Evolutionary conservation across 257 asterid genomes (phyloP), one percentile per base, ranked within the genome.

Genomic region (Solanum piurae): DNA sequence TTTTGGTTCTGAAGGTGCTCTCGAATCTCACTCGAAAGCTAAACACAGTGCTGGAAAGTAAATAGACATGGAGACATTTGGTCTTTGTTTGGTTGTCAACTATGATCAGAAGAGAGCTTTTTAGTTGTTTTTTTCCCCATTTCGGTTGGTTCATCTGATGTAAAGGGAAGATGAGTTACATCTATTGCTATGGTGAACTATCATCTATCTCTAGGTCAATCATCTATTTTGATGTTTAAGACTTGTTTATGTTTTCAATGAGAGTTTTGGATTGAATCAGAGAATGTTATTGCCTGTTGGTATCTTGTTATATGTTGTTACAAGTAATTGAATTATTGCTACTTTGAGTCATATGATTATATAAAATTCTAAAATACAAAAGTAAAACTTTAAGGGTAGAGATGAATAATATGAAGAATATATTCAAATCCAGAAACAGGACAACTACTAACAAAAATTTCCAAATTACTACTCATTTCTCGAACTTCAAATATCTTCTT

Each of bases 21-120:
- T 93, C 80, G 95, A 93, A 7, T 90, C 95, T 23, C 99, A 96
- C 91, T 73, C 93, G 9, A 95, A 96, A 88, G 98, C 92, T 13
- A 96, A 94, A 93, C 99, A 96, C 88, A 87, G 93, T 76, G 94
- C 75, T 73, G 94, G 88, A 55, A 92, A 91, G 92, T 89, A 69
- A 89, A 8, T n/a, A 80, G 68, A 29, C 66, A 38, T 5, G 64
- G 29, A 27, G 68, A 46, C 82, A 20, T 9, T 16, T 20, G 68
- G n/a, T 80, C 68, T 80, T 42, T 68, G 27, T 46, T 80, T 80
- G 42, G 40, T 29, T 79, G 5, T 44, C 38, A 79, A 44, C 27
- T 14, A 25, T 79, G 40, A 79, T 27, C 66, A 25, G 66, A 21
- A 40, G 37, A 79, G 62, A 77, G 62, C n/a, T 25, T 40, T 21